A percentile compares a stretch with the other conserved stretches of the same genome.
Conservation (phyloP, 1,284 basidiomycete genomes). For the Anthracocystis panici-leucophaei region DNA sequence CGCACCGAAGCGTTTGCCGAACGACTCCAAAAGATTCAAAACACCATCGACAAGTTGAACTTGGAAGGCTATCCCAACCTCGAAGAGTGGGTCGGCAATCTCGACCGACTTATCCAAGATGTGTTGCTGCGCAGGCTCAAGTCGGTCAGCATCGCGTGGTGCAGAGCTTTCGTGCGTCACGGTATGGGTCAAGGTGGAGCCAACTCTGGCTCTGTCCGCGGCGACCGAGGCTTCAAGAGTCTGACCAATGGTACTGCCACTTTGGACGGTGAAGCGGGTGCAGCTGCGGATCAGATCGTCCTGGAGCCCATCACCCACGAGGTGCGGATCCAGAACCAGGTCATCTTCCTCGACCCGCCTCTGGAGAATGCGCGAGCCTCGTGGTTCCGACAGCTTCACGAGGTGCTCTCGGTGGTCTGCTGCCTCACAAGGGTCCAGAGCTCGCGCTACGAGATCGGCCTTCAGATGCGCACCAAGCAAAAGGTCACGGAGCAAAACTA, state of each 20-base stretch:
- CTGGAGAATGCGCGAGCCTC: constrained; percentile 91
- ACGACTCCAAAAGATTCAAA: constrained; percentile 84
- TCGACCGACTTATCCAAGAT: constrained; percentile 86
- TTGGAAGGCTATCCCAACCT: constrained; percentile 96
- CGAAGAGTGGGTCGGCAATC: constrained; percentile 91
- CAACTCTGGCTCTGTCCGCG: constrained; percentile 8
- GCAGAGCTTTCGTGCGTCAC: constrained; percentile 77
- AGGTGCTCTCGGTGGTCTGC: constrained; percentile 83
- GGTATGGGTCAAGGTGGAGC: constrained; percentile 19
- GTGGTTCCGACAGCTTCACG: constrained; percentile 92
- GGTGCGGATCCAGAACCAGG: constrained; percentile 96
- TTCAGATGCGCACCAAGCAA: constrained; percentile 52
- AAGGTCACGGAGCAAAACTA: constrained; percentile 72
- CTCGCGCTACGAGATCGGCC: constrained; percentile 87
- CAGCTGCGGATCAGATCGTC: constrained; percentile 35
- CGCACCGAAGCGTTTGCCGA: constrained; percentile 83
- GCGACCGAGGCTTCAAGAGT: constrained; percentile 26
- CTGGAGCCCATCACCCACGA: constrained; percentile 78
- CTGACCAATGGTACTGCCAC: constrained; percentile 13
- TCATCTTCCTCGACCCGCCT: constrained; percentile 97
- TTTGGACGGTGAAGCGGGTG: constrained; percentile 11
- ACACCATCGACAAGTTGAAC: constrained; percentile 91
- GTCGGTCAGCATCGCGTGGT: constrained; percentile 87
- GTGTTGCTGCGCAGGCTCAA: constrained; percentile 83
- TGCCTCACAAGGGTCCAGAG: constrained; percentile 87